Conservation (phyloP, 306 rosid species). For the Cicer judaicum region DNA sequence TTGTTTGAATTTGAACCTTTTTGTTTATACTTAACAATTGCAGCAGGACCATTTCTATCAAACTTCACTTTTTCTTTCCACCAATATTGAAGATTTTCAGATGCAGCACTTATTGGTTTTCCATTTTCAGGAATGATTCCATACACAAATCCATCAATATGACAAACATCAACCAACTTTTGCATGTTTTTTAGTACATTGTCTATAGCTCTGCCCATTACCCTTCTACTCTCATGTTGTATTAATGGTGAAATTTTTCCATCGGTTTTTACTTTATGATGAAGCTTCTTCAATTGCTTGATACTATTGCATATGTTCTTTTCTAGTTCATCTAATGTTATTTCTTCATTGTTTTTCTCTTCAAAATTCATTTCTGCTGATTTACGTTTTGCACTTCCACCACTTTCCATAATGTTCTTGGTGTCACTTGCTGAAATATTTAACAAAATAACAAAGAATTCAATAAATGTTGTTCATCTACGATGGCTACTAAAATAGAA, state of each 20-base stretch:
- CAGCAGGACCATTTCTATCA: slow-evolving; percentile 69
- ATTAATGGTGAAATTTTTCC: background rate
- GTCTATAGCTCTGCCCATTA: slow-evolving; percentile 59
- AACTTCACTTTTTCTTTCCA: slow-evolving; percentile 74
- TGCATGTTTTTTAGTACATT: slow-evolving; percentile 61
- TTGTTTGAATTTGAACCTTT: background rate
- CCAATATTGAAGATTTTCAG: slow-evolving; percentile 69
- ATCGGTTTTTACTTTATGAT: background rate
- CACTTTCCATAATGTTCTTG: background rate
- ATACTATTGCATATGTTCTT: background rate
- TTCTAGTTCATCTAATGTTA: background rate
- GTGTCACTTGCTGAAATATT: too few species aligned
- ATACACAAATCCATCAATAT: slow-evolving; percentile 72
- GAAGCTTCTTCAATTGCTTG: background rate
- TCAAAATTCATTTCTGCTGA: background rate
- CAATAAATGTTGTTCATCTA: too few species aligned
- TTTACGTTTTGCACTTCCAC: background rate
- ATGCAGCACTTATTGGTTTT: slow-evolving; percentile 63
- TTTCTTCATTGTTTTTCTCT: background rate
- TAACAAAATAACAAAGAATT: too few species aligned
- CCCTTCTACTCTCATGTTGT: slow-evolving; percentile 40
- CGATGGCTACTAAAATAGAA: too few species aligned
- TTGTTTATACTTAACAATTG: slow-evolving; percentile 54
- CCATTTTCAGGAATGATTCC: slow-evolving; percentile 72
- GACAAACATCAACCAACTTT: slow-evolving; percentile 66